Evolutionary conservation across 2,329 filamentous ascomycete genomes (phyloP).

Genomic region (Grosmannia huntii): DNA sequence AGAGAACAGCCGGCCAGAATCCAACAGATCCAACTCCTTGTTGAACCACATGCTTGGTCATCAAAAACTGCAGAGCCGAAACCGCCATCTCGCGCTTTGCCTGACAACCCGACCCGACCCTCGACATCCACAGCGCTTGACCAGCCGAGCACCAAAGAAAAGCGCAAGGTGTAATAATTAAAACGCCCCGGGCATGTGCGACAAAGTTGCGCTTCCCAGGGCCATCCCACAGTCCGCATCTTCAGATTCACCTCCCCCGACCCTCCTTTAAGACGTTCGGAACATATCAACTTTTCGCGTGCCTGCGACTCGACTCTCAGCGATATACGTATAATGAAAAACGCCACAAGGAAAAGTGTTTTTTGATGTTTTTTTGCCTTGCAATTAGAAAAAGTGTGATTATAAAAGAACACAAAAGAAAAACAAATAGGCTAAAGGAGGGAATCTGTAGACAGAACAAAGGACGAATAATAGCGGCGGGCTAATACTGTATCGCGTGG

Average conservation of each 20-base stretch:
- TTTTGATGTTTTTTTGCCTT: conserved; percentile 16
- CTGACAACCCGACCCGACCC: too few relatives aligned
- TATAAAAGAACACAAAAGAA: conserved; percentile 27
- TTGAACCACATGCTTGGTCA: not conserved
- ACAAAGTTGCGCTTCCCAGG: not conserved
- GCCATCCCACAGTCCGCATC: not conserved
- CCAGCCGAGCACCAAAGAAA: not conserved
- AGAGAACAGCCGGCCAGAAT: not conserved
- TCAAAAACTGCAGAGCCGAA: not conserved
- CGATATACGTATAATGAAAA: conserved; percentile 1
- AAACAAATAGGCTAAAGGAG: conserved; percentile 24
- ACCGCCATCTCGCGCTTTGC: not conserved
- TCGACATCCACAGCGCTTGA: too few relatives aligned
- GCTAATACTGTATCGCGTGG: conserved; percentile 38
- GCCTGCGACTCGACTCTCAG: not conserved
- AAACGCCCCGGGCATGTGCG: not conserved
- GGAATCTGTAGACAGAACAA: conserved; percentile 24
- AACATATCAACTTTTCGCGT: not conserved
- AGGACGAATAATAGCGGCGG: conserved; percentile 36
- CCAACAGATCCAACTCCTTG: conserved; percentile 2
- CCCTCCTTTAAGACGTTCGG: not conserved
- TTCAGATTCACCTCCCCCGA: not conserved
- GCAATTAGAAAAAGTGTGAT: conserved; percentile 32
- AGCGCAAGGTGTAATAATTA: not conserved
- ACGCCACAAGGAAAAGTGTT: not conserved